Evolutionary conservation across 345 rosid genomes (phyloP).

Genomic region (Dovyalis caffra): DNA sequence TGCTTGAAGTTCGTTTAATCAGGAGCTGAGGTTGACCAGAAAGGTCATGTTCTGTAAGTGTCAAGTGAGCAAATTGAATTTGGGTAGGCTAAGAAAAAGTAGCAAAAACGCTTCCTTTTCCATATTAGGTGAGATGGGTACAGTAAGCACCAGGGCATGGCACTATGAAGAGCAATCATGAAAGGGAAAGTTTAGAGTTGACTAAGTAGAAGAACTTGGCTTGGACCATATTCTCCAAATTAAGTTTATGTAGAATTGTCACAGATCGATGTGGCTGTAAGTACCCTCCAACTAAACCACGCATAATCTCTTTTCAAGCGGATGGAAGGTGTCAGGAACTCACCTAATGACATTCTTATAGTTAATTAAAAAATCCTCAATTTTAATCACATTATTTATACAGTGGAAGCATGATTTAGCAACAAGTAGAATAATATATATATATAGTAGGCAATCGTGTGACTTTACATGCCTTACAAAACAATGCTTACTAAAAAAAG

Average conservation of each 20-base stretch:
- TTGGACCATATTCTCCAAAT: not conserved
- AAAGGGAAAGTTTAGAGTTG: not conserved
- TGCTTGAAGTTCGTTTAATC: not conserved
- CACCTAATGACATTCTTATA: not conserved
- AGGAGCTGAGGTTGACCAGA: not conserved
- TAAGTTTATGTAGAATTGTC: not conserved
- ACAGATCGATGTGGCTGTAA: not conserved
- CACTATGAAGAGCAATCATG: not conserved
- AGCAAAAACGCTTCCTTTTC: not conserved
- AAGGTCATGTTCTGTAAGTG: not conserved
- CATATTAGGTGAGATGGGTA: not conserved
- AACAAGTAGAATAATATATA: not conserved
- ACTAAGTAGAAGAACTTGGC: no score
- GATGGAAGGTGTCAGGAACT: not conserved
- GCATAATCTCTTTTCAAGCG: not conserved
- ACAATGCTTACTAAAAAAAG: not conserved
- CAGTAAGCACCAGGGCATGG: not conserved
- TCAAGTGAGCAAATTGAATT: not conserved
- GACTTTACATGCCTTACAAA: not conserved
- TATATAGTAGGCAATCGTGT: not conserved
- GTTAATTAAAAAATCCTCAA: not conserved
- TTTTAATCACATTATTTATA: not conserved
- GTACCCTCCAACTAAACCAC: not conserved
- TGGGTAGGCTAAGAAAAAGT: not conserved
- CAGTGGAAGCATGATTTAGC: not conserved